Conservation (phyloP, 805 yeast species). For the Yarrowia keelungensis region DNA sequence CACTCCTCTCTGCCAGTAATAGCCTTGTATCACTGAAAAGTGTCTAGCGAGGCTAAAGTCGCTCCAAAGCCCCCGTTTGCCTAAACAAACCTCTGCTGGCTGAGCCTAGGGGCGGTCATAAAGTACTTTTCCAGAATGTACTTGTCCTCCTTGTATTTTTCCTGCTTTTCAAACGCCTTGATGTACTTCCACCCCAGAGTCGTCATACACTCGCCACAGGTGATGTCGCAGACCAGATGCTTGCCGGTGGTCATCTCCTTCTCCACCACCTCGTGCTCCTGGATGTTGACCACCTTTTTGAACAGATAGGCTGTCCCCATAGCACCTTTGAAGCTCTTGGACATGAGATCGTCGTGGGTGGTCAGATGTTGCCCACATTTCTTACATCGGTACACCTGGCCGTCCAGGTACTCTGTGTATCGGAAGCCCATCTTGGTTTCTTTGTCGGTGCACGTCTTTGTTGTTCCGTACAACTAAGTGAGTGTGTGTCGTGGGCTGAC, state of each 20-base stretch:
- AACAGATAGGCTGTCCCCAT: constrained; percentile 65
- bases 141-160: constrained; percentile 67
- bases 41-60: no score
- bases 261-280: constrained; percentile 51
- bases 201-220: constrained; percentile 61
- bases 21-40: no score
- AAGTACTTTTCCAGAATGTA: constrained; percentile 58
- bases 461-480: neutral
- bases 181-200: constrained; percentile 71
- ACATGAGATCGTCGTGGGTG: constrained; percentile 50
- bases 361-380: constrained; percentile 55
- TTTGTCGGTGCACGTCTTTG: neutral
- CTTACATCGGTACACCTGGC: constrained; percentile 52
- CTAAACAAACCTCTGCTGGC: constrained; percentile 13
- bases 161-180: constrained; percentile 55
- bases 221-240: constrained; percentile 63
- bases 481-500: neutral
- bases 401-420: constrained; percentile 53
- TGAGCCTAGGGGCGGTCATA: neutral
- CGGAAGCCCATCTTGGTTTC: constrained; percentile 56
- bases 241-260: constrained; percentile 66
- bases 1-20: no score
- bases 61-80: no score
- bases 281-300: constrained; percentile 56
- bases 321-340: constrained; percentile 60